phyloP scores from a whole-genome alignment of 129 eudicot genomes.

The Apium graveolens region DNA sequence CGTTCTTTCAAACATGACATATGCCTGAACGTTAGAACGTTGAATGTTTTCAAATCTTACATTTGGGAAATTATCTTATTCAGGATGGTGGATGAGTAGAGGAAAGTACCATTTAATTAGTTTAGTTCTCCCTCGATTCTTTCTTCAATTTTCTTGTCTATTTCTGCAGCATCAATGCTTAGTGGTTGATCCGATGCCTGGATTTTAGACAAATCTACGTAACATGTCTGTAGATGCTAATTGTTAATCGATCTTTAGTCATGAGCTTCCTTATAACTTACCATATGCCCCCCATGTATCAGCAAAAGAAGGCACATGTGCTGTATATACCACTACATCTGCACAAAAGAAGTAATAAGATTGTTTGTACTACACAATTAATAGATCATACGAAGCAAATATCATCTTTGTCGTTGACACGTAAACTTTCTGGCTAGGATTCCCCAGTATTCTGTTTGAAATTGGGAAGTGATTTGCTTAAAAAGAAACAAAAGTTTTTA shows the following conservation, averaged over 20 bases:
- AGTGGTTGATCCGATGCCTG: slow-evolving; percentile 56
- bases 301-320: slow-evolving; percentile 97
- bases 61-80: slow-evolving; percentile 41
- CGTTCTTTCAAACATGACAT: not conserved
- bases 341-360: slow-evolving; percentile 12
- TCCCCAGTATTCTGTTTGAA: too few relatives aligned
- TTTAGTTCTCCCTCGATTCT: slow-evolving; percentile 44
- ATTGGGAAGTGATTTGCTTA: too few relatives aligned
- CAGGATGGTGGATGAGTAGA: slow-evolving; percentile 41
- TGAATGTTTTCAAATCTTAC: slow-evolving; percentile 17
- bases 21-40: not conserved
- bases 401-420: not conserved
- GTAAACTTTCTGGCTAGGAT: too few relatives aligned
- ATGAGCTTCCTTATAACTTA: slow-evolving; percentile 1
- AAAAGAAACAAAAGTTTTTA: not conserved
- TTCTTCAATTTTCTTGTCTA: slow-evolving; percentile 42
- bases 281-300: slow-evolving; percentile 98
- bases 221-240: not conserved
- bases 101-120: slow-evolving; percentile 40
- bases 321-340: slow-evolving; percentile 88
- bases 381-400: not conserved
- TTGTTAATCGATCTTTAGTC: not conserved
- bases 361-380: not conserved
- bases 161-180: slow-evolving; percentile 31
- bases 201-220: not conserved